These are phyloP conservation scores for Goffeauzyma gilvescens DNA, from an alignment of 768 basidiomycete genomes.

Conservation along the genomic window DNA sequence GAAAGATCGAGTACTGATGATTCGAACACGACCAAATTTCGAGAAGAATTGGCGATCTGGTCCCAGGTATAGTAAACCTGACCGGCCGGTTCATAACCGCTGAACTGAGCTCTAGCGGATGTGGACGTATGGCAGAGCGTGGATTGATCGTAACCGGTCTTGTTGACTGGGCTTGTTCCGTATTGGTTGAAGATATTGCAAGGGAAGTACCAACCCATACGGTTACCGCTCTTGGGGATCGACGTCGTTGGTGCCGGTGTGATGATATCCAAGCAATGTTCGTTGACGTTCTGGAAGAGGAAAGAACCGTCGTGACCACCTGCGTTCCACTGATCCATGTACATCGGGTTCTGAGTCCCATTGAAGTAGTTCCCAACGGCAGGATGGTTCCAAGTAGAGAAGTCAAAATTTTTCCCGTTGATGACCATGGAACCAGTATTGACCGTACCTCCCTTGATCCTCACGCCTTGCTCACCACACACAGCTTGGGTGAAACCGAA, in stretches of 20 bases:
- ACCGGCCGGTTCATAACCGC: constrained; percentile 43
- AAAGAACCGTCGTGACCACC: constrained; percentile 82
- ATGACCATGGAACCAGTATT: constrained; percentile 69
- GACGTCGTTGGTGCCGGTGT: constrained; percentile 49
- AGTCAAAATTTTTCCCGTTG: constrained; percentile 84
- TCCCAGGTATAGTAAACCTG: constrained; percentile 91
- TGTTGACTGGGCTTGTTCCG: constrained; percentile 44
- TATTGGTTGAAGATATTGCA: constrained; percentile 76
- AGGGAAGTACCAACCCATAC: constrained; percentile 88
- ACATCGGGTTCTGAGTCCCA: constrained; percentile 65
- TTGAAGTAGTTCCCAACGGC: constrained; percentile 48
- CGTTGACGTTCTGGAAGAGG: constrained; percentile 79
- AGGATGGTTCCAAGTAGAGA: constrained; percentile 71
- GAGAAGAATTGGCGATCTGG: constrained; percentile 46
- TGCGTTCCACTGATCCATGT: constrained; percentile 53
- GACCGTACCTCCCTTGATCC: constrained; percentile 61
- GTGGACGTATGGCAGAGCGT: constrained; percentile 56
- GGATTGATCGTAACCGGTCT: constrained; percentile 45
- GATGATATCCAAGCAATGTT: constrained; percentile 61
- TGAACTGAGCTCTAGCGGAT: constrained; percentile 40
- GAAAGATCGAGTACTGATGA: constrained; percentile 83
- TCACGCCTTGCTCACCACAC: constrained; percentile 67
- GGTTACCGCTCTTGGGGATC: constrained; percentile 45
- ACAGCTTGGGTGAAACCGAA: constrained; percentile 93
- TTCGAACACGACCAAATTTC: constrained; percentile 86